Conservation (phyloP, 495 filamentous ascomycete genomes). For the Podospora appendiculata region DNA sequence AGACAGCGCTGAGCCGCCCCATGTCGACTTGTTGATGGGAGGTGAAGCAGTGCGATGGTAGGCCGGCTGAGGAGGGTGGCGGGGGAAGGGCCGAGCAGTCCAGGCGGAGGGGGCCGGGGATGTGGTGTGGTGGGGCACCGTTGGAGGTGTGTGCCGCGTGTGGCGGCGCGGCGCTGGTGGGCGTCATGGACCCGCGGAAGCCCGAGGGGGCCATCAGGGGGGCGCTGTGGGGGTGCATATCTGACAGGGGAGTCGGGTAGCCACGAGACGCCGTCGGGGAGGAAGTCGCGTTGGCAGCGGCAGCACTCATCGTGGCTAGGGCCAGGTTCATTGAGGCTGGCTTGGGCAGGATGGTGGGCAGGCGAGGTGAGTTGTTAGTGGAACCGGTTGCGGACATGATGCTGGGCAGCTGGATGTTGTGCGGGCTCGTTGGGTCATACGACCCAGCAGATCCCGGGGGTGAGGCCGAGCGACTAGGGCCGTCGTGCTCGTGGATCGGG, state of each 20-base stretch:
- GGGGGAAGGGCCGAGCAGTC: constrained; percentile 39
- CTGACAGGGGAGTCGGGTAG: constrained; percentile 28
- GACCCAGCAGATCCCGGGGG: constrained; percentile 28
- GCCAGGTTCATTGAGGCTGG: constrained; percentile 42
- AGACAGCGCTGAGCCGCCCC: constrained; percentile 57
- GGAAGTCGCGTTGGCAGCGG: constrained; percentile 13
- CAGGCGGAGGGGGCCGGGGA: constrained; percentile 35
- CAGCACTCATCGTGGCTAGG: constrained; percentile 13
- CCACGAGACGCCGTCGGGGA: constrained; percentile 26
- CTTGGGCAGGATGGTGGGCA: constrained; percentile 54
- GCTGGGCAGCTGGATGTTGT: constrained; percentile 36
- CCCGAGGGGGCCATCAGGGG: constrained; percentile 18
- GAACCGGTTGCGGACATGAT: constrained; percentile 27
- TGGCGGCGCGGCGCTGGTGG: constrained; percentile 17
- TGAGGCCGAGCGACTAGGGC: constrained; percentile 25
- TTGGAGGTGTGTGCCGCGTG: constrained; percentile 14
- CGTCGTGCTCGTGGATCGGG: constrained; percentile 35
- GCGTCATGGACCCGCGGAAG: constrained; percentile 19
- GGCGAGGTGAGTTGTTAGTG: constrained; percentile 33
- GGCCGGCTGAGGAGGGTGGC: constrained; percentile 22
- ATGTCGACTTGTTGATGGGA: constrained; percentile 49
- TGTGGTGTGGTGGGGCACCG: constrained; percentile 9
- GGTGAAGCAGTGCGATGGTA: constrained; percentile 8
- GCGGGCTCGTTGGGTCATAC: constrained; percentile 29
- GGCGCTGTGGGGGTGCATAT: constrained; percentile 23